Base-by-base conservation (phyloP, 1,284 basidiomycete genomes). In the Apiotrichum brassicae region DNA sequence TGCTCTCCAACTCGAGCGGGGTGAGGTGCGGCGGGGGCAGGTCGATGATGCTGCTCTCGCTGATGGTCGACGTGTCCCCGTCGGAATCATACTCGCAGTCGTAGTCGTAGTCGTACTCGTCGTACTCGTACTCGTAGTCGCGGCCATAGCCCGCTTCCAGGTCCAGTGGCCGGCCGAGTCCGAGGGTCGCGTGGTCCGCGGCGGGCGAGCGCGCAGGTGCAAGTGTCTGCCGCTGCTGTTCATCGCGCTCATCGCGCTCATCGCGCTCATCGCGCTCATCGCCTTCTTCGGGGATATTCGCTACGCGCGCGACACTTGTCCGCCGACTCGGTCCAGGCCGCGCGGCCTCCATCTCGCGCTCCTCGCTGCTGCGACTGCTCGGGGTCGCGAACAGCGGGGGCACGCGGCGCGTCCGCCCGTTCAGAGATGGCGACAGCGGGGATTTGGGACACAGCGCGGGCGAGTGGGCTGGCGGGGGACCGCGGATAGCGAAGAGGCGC, bases 31-130 rank as follows among this genome's bases (percentile, higher is more conserved):
- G 44, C 13, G 39, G 51, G 8, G 54, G 54, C 23, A 56, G 43
- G 36, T 56, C 54, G 32, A 56, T 56, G 32, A 56, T 56, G 39
- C 46, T 48, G 22, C 32, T 38, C n/a, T 56, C 54, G 3, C 38
- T 43, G 22, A 48, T 32, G 26, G 33, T 25, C 22, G 39, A 34
- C 26, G 34, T 24, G 14, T 35, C 13, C 19, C 12, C 16, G 22
- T 19, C 25, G 44, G 18, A 20, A 13, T 24, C 26, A 19, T 22
- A 13, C 16, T 38, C 30, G 30, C 23, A 20, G 16, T 47, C 45
- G 30, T 32, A 35, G 32, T 36, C 19, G 25, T 28, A 19, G 40
- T 46, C 42, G 20, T 26, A 28, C 4, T 33, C 37, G n/a, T 23
- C 30, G 34, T 33, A 19, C 23, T 20, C 40, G 24, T 26, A 16